phyloP scores from a whole-genome alignment of 2,329 filamentous ascomycete genomes.

The Trichophyton verrucosum region DNA sequence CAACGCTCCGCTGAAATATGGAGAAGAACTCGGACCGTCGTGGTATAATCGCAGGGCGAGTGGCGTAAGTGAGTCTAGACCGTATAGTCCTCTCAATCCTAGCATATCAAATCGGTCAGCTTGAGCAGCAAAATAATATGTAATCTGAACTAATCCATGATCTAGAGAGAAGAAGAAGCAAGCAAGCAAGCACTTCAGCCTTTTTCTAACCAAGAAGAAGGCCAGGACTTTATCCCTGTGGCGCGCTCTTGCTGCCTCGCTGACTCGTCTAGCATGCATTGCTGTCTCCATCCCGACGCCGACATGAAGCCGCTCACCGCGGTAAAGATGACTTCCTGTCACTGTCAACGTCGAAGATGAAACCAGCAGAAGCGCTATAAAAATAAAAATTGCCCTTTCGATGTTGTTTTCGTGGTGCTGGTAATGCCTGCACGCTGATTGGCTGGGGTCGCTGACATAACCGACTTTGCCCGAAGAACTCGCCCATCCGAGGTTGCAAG shows the following conservation, averaged over 20 bases:
- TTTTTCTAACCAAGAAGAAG: no score
- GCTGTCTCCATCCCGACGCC: no score
- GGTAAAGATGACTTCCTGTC: no score
- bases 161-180: no score
- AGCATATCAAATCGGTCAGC: not conserved
- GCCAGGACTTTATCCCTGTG: no score
- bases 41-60: not conserved
- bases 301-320: no score
- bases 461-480: constrained; percentile 10
- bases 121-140: not conserved
- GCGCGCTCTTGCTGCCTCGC: no score
- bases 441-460: constrained; percentile 14
- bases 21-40: not conserved
- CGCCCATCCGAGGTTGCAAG: constrained; percentile 11
- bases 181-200: no score
- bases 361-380: not conserved
- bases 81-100: not conserved
- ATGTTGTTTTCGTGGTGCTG: not conserved
- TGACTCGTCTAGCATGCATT: no score
- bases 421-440: constrained; percentile 14
- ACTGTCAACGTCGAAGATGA: no score
- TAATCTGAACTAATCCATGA: no score
- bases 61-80: not conserved
- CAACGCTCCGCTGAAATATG: not conserved
- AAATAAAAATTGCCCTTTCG: not conserved